Evolutionary conservation across 768 basidiomycete genomes (phyloP).

Genomic region (Mycena indigotica): DNA sequence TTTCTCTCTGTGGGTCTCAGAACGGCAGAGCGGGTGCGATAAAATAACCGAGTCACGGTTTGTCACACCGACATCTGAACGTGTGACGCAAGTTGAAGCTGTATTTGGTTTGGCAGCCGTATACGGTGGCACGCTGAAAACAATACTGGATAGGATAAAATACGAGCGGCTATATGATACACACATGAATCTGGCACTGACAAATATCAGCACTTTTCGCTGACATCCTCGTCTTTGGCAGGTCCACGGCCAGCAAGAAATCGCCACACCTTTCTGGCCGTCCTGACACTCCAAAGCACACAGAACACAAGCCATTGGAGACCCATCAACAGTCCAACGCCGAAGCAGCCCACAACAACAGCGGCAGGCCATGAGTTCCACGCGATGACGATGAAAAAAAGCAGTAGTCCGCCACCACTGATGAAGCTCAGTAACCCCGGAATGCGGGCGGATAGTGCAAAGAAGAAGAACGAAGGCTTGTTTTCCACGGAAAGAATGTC

Average conservation of each 20-base stretch:
- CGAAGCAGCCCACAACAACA: conserved; percentile 58
- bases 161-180: not conserved
- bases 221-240: not conserved
- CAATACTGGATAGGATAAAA: not conserved
- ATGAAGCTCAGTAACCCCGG: conserved; percentile 63
- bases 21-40: no score
- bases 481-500: conserved; percentile 40
- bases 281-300: conserved; percentile 8
- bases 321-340: conserved; percentile 59
- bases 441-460: conserved; percentile 64
- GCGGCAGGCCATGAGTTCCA: conserved; percentile 66
- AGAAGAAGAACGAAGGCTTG: conserved; percentile 66
- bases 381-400: conserved; percentile 62
- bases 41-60: no score
- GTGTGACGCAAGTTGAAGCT: no score
- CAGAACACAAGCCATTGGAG: conserved; percentile 42
- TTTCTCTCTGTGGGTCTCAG: no score
- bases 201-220: conserved; percentile 5
- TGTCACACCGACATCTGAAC: no score
- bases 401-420: conserved; percentile 58
- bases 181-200: not conserved
- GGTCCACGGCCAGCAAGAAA: not conserved
- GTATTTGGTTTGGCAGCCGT: no score
- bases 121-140: no score
- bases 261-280: not conserved